Base-by-base conservation (phyloP, 495 filamentous ascomycete genomes). In the Bacidia gigantensis region DNA sequence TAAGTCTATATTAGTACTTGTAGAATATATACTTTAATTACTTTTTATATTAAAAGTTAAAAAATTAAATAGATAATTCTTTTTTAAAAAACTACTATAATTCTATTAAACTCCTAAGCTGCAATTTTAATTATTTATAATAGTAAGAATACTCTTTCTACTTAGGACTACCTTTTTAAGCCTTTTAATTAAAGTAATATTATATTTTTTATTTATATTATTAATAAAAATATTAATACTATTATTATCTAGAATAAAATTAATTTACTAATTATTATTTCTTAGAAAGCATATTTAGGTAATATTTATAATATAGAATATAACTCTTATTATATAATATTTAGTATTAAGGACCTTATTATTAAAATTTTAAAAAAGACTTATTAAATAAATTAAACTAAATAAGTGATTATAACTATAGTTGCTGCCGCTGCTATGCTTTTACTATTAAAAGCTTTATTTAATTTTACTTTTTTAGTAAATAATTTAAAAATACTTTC, bases 181-280 rank as follows among this genome's bases (percentile, higher is more conserved):
- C 9, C 11, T 12, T 9, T 11, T 12, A 11, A 11, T 9, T 12
- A 45, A 11, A 22, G 9, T 11, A 45, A 45, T 11, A 45, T 12
- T 9, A 9, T 22, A 11, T 11, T 45, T 11, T 10, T 20, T 20
- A 45, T 9, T 20, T 11, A 22, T 45, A 45, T 45, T 11, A 49
- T 49, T 11, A 49, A 18, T 46, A 46, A 46, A 46, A 22, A 46
- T 11, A 46, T 46, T 49, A 12, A 11, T 49, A 7, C 29, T 26
- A 10, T 5, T 49, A 26, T 26, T 26, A 26, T 12, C 29, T 11
- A 26, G 11, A 49, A 49, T 49, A 11, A 49, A 49, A 49, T 49
- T 49, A 35, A 49, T 12, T 49, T 49, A 49, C 29, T 22, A 10
- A 11, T 46, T 46, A 11, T 49, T 32, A 29, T 32, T 7, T 26